Percentiles rank a stretch among this genome's conserved stretches.
phyloP scores from a whole-genome alignment of 768 basidiomycete genomes.

The Trametes elegans region DNA sequence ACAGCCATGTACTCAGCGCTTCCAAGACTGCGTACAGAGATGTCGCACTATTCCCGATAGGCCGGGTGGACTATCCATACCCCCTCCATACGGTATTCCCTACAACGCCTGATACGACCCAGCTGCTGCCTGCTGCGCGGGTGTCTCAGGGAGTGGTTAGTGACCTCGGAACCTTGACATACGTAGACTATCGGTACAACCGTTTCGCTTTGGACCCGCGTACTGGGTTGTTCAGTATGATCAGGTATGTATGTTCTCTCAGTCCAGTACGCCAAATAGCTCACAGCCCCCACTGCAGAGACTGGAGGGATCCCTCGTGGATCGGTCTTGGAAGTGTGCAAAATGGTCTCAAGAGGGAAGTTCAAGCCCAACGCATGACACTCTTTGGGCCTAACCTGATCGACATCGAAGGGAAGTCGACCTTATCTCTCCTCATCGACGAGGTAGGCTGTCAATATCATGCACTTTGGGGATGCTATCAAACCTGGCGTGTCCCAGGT shows the following conservation, averaged over 20 bases:
- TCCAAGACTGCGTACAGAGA: constrained; percentile 80
- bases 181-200: constrained; percentile 91
- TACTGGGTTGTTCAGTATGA: constrained; percentile 77
- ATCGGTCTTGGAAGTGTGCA: constrained; percentile 58
- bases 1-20: constrained; percentile 24
- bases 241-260: constrained; percentile 52
- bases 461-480: neutral
- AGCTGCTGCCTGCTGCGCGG: constrained; percentile 11
- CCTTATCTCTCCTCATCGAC: constrained; percentile 74
- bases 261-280: neutral
- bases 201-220: constrained; percentile 85
- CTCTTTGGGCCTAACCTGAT: constrained; percentile 87
- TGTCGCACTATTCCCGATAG: constrained; percentile 72
- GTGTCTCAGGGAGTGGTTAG: constrained; percentile 25
- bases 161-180: constrained; percentile 51
- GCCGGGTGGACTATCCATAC: constrained; percentile 70
- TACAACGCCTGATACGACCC: constrained; percentile 15
- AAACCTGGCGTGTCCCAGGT: constrained; percentile 45
- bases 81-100: constrained; percentile 81
- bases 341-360: constrained; percentile 53
- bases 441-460: constrained; percentile 54
- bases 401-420: constrained; percentile 87
- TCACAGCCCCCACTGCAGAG: constrained; percentile 41
- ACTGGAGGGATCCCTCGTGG: constrained; percentile 89
- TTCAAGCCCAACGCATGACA: constrained; percentile 60